Evolutionary conservation across 345 rosid species (phyloP).

Genomic region (Populus euphratica): DNA sequence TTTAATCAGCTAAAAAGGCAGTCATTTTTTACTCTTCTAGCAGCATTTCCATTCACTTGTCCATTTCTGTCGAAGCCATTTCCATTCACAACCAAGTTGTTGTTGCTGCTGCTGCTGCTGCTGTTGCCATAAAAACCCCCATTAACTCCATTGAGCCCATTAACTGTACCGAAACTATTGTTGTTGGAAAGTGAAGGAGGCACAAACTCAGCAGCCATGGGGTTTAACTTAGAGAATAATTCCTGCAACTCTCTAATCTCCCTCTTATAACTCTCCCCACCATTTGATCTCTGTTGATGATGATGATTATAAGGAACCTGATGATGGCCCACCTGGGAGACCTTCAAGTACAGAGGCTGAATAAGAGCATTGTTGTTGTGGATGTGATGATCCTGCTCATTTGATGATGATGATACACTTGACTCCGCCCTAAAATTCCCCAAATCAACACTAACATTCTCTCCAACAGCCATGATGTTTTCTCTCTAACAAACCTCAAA

Average conservation of each 20-base stretch:
- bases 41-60: neutral
- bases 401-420: constrained; percentile 19
- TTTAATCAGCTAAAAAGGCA: neutral
- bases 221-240: constrained; percentile 81
- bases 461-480: constrained; percentile 86
- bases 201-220: constrained; percentile 92
- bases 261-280: constrained; percentile 9
- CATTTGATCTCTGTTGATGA: neutral
- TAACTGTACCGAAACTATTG: constrained; percentile 44
- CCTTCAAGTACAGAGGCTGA: constrained; percentile 1
- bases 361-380: neutral
- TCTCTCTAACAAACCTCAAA: neutral
- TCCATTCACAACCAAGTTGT: neutral
- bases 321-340: neutral
- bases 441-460: constrained; percentile 66
- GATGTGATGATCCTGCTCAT: constrained; percentile 16
- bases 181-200: constrained; percentile 62
- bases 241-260: constrained; percentile 79
- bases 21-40: neutral
- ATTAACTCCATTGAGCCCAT: constrained; percentile 34
- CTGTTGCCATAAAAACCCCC: neutral
- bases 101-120: neutral
- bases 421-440: constrained; percentile 24
- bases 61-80: neutral
- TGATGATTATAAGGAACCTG: neutral